Percentiles rank a stretch among this genome's conserved stretches.
Evolutionary conservation across 116 monocot genomes (phyloP).

Genomic region (Zostera marina): DNA sequence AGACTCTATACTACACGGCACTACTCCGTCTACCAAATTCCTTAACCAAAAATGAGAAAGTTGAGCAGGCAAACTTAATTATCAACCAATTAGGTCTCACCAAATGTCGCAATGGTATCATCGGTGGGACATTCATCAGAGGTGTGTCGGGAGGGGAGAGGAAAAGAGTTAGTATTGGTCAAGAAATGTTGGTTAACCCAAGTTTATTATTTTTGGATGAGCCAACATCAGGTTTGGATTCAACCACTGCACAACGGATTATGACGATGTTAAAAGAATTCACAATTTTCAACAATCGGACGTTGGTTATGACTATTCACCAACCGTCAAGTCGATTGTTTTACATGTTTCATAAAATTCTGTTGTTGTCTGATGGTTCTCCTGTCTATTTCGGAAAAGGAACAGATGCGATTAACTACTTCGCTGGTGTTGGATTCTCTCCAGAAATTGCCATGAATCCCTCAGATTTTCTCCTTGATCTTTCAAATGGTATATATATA

Average conservation of each 20-base stretch:
- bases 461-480: constrained; percentile 28
- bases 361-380: constrained; percentile 19
- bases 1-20: constrained; percentile 36
- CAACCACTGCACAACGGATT: constrained; percentile 19
- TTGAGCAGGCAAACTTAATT: constrained; percentile 6
- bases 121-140: constrained; percentile 9
- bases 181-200: constrained; percentile 25
- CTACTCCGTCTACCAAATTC: constrained; percentile 28
- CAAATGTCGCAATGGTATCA: constrained; percentile 10
- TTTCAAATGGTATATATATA: constrained; percentile 11
- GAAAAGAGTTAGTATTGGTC: constrained; percentile 30
- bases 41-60: constrained; percentile 17
- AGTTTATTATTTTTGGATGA: constrained; percentile 33
- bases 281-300: constrained; percentile 6
- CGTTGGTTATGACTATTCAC: constrained; percentile 34
- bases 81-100: constrained; percentile 19
- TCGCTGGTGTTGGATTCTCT: constrained; percentile 10
- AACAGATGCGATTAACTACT: constrained; percentile 9
- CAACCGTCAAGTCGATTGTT: constrained; percentile 29
- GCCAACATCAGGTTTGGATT: constrained; percentile 34
- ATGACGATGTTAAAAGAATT: constrained; percentile 8
- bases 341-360: constrained; percentile 22
- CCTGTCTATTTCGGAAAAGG: constrained; percentile 23
- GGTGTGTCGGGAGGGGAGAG: constrained; percentile 35
- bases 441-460: constrained; percentile 19